Percentiles rank a stretch among this genome's conserved stretches.
These are phyloP conservation scores for Phaffomyces thermotolerans DNA, from an alignment of 805 yeast genomes.

Conservation along the genomic window DNA sequence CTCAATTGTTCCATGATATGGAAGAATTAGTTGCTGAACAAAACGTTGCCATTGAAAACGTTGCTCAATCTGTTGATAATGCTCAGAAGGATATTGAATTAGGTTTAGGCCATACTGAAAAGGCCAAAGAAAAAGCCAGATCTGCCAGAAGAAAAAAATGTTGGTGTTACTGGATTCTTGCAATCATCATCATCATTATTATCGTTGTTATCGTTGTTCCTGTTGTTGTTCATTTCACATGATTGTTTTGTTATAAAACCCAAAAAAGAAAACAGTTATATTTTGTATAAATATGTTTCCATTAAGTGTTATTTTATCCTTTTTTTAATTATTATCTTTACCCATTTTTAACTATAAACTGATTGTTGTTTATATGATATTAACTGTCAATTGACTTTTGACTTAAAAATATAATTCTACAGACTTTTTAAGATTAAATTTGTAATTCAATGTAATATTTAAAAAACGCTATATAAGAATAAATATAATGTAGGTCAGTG, in stretches of 20 bases:
- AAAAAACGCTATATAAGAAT: background rate
- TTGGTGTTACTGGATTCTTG: conserved; percentile 69
- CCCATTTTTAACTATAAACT: too few species aligned
- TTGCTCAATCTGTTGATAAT: conserved; percentile 69
- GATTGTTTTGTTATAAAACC: background rate
- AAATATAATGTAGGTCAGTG: conserved; percentile 21
- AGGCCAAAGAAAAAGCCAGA: conserved; percentile 83
- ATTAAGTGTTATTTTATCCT: background rate
- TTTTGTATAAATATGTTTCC: background rate
- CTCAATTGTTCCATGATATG: conserved; percentile 92
- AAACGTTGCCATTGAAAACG: conserved; percentile 77
- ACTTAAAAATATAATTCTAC: too few species aligned
- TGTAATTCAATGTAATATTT: background rate
- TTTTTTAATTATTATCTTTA: background rate
- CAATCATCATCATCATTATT: conserved; percentile 60
- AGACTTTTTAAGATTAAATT: too few species aligned
- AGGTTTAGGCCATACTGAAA: conserved; percentile 89
- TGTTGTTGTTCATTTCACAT: conserved; percentile 18
- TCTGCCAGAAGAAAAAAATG: conserved; percentile 87
- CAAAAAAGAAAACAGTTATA: background rate
- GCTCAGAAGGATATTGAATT: conserved; percentile 90
- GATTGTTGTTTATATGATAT: too few species aligned
- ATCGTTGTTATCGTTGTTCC: conserved; percentile 60
- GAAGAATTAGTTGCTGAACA: conserved; percentile 94
- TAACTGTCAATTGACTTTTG: too few species aligned